Conservation (phyloP, 805 yeast genomes). For the Starmerella apis region DNA sequence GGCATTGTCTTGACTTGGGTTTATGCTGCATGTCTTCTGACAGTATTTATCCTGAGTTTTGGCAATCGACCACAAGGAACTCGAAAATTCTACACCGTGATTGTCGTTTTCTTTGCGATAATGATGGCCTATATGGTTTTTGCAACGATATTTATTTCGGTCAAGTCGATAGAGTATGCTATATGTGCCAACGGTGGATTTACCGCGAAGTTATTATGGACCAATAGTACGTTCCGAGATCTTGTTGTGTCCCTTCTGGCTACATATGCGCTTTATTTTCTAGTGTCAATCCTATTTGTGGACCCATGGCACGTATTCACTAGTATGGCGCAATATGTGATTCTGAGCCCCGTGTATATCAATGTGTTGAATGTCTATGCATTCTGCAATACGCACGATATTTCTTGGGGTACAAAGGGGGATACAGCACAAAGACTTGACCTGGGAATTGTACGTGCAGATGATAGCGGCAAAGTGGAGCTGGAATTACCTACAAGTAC, state of each 20-base stretch:
- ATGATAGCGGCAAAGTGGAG: conserved; percentile 53
- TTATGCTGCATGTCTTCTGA: conserved; percentile 65
- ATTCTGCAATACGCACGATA: conserved; percentile 90
- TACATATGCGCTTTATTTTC: conserved; percentile 69
- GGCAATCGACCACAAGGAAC: conserved; percentile 95
- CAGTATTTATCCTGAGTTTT: conserved; percentile 79
- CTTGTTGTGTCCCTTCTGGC: conserved; percentile 75
- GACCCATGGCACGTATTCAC: conserved; percentile 93
- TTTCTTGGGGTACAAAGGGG: conserved; percentile 96
- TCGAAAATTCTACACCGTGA: conserved; percentile 58
- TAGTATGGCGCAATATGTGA: conserved; percentile 69
- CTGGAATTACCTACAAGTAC: conserved; percentile 66
- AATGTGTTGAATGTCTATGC: conserved; percentile 90
- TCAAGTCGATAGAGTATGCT: conserved; percentile 54
- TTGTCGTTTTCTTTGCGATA: conserved; percentile 72
- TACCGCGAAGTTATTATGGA: conserved; percentile 29
- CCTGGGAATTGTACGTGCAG: conserved; percentile 74
- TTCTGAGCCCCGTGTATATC: conserved; percentile 80
- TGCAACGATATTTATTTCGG: conserved; percentile 73
- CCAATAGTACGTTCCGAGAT: conserved; percentile 66
- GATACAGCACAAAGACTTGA: conserved; percentile 53
- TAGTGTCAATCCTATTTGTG: conserved; percentile 69
- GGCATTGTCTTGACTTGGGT: conserved; percentile 77
- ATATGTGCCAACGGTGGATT: conserved; percentile 40
- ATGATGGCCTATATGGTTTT: conserved; percentile 82